A percentile compares a stretch with the other conserved stretches of the same genome.
These are phyloP conservation scores for Bipolaris victoriae DNA, from an alignment of 2,329 filamentous ascomycete species.

Conservation along the genomic window DNA sequence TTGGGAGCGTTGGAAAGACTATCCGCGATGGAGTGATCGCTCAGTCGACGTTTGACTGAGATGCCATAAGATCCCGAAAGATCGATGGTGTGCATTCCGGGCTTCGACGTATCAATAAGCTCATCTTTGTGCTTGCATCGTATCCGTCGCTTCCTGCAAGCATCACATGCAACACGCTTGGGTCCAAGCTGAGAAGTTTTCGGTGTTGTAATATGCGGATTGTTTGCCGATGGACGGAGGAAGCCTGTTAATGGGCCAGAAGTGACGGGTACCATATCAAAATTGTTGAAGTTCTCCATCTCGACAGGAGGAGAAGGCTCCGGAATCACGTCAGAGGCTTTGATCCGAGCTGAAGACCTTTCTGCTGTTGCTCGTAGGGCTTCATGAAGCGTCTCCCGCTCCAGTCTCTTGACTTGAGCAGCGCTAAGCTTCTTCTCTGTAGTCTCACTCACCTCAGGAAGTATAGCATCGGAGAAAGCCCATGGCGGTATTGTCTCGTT, in stretches of 20 bases:
- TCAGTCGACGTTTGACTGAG: constrained; percentile 43
- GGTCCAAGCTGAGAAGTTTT: constrained; percentile 66
- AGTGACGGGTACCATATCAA: constrained; percentile 20
- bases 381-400: constrained; percentile 58
- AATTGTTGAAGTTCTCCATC: constrained; percentile 19
- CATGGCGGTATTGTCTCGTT: constrained; percentile 67
- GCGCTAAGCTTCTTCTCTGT: constrained; percentile 62
- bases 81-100: constrained; percentile 41
- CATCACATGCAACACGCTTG: constrained; percentile 66
- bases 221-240: constrained; percentile 46
- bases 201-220: constrained; percentile 54
- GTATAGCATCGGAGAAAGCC: constrained; percentile 63
- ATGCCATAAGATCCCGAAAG: constrained; percentile 41
- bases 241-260: constrained; percentile 42
- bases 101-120: constrained; percentile 45
- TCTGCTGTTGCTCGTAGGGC: constrained; percentile 54
- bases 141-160: constrained; percentile 66
- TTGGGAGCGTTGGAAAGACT: constrained; percentile 23
- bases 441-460: constrained; percentile 50
- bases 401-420: constrained; percentile 61
- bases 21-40: constrained; percentile 37
- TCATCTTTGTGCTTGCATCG: constrained; percentile 69
- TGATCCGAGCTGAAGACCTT: constrained; percentile 48
- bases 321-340: constrained; percentile 25
- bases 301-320: constrained; percentile 24